phyloP scores from a whole-genome alignment of 75 land plant genomes.

The Sequoia sempervirens region DNA sequence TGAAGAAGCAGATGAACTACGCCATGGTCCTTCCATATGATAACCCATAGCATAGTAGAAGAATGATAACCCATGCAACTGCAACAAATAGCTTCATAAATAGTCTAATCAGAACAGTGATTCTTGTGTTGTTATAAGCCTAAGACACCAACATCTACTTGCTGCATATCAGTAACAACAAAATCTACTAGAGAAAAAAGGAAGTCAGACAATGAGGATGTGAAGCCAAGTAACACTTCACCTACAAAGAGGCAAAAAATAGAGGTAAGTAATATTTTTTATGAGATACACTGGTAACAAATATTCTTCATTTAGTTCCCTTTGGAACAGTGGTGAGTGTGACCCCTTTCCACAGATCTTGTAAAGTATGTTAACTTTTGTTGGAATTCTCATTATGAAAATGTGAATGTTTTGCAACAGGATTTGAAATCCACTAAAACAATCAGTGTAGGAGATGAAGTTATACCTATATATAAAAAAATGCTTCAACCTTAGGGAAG shows the following conservation, averaged over 20 bases:
- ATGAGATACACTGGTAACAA: not conserved
- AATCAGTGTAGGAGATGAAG: slow-evolving; percentile 35
- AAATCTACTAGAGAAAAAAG: slow-evolving; percentile 61
- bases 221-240: slow-evolving; percentile 34
- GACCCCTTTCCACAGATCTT: not conserved
- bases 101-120: no score
- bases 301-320: not conserved
- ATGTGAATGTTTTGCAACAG: slow-evolving; percentile 19
- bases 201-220: slow-evolving; percentile 65
- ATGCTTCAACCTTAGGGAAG: slow-evolving; percentile 27
- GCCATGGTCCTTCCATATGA: no score
- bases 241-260: slow-evolving; percentile 61
- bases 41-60: no score
- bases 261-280: slow-evolving; percentile 19
- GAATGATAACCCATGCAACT: no score
- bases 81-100: no score
- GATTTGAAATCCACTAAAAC: slow-evolving; percentile 22
- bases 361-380: not conserved
- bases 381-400: not conserved
- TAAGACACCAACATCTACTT: slow-evolving; percentile 30
- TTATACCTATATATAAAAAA: slow-evolving; percentile 14
- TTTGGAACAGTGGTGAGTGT: not conserved
- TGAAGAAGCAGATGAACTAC: no score
- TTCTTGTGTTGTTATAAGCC: no score
- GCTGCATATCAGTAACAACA: slow-evolving; percentile 37